These are phyloP conservation scores for Blastocystis sp. DNA, from an alignment of 352 stramenopile species.

Conservation along the genomic window DNA sequence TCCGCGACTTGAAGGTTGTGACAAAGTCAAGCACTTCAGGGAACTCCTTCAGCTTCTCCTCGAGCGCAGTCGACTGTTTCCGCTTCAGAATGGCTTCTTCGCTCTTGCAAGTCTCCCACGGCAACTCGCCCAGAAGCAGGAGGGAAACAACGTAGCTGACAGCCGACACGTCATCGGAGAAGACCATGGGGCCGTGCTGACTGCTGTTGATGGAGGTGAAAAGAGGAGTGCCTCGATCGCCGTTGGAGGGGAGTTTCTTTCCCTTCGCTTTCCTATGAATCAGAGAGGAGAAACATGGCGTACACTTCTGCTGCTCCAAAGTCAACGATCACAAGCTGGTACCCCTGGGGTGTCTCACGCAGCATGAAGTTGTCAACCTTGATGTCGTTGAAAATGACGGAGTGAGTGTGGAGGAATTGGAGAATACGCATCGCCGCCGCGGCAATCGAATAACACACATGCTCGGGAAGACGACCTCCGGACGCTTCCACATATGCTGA, in stretches of 20 bases:
- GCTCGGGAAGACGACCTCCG: background rate
- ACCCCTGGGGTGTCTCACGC: slow-evolving; percentile 4
- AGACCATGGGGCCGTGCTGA: background rate
- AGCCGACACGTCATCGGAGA: slow-evolving; percentile 23
- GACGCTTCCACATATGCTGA: background rate
- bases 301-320: slow-evolving; percentile 44
- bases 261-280: background rate
- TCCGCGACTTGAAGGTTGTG: background rate
- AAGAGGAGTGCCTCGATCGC: slow-evolving; percentile 12
- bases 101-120: slow-evolving; percentile 14
- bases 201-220: slow-evolving; percentile 49
- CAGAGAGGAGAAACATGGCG: background rate
- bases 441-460: background rate
- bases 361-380: slow-evolving; percentile 50
- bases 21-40: slow-evolving; percentile 5
- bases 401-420: slow-evolving; percentile 25
- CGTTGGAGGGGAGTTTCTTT: background rate
- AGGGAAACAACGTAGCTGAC: background rate
- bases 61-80: background rate
- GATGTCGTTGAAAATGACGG: slow-evolving; percentile 40
- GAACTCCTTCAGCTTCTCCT: background rate
- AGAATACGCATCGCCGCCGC: background rate
- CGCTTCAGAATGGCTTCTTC: background rate
- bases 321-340: slow-evolving; percentile 30
- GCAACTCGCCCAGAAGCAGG: background rate